A percentile compares a stretch with the other conserved stretches of the same genome.
Evolutionary conservation across 139 green algal genomes (phyloP).

Genomic region (Picochlorum sp.): DNA sequence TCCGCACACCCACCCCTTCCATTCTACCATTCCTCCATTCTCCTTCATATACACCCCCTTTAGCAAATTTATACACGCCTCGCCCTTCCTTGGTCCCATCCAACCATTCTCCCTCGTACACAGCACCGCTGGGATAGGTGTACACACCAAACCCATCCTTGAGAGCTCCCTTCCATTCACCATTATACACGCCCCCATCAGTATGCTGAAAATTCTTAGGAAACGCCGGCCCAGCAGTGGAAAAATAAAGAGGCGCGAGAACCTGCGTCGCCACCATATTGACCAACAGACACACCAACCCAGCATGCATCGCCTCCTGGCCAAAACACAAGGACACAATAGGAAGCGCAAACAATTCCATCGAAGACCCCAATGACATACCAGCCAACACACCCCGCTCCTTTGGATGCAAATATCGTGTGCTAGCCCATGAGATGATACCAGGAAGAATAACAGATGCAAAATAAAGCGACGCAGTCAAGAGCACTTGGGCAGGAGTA

Average conservation of each 20-base stretch:
- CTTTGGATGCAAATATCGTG: constrained; percentile 17
- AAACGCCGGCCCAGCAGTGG: constrained; percentile 45
- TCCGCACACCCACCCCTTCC: constrained; percentile 60
- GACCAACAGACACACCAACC: constrained; percentile 17
- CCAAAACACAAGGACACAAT: constrained; percentile 22
- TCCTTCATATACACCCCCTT: constrained; percentile 72
- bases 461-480: not conserved
- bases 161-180: constrained; percentile 58
- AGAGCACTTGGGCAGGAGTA: not conserved
- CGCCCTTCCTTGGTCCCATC: constrained; percentile 66
- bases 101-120: constrained; percentile 70
- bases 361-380: constrained; percentile 13
- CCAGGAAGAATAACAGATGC: not conserved
- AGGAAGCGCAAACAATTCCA: constrained; percentile 13
- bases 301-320: constrained; percentile 16
- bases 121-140: constrained; percentile 56
- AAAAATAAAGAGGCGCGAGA: constrained; percentile 41
- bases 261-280: constrained; percentile 18
- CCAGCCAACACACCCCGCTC: constrained; percentile 26
- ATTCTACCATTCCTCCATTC: constrained; percentile 61
- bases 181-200: constrained; percentile 68
- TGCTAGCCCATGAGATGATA: constrained; percentile 14
- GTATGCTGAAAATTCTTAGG: constrained; percentile 53
- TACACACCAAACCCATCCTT: constrained; percentile 75
- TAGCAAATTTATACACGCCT: constrained; percentile 71